Percentiles rank a stretch among this genome's conserved stretches.
Evolutionary conservation across 176 grass and related monocot genomes (phyloP).

Genomic region (Oropetium thomaeum): DNA sequence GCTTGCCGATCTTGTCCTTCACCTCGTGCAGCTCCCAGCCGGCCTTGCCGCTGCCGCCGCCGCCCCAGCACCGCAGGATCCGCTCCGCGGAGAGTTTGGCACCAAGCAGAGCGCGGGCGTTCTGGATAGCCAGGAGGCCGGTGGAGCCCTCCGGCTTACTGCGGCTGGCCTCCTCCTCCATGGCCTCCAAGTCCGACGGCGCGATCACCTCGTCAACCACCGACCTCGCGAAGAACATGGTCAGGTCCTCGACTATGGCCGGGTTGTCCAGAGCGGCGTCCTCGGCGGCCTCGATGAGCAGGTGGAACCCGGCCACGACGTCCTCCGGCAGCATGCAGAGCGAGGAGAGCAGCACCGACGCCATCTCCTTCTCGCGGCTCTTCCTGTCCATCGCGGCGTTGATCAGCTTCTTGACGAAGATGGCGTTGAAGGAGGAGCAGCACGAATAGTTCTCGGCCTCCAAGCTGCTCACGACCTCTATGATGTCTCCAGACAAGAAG

Average conservation of each 20-base stretch:
- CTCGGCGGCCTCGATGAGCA: constrained; percentile 62
- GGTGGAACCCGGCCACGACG: constrained; percentile 59
- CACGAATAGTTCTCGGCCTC: constrained; percentile 44
- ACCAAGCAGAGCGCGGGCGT: constrained; percentile 46
- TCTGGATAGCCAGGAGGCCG: constrained; percentile 41
- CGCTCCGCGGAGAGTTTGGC: constrained; percentile 67
- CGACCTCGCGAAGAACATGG: constrained; percentile 76
- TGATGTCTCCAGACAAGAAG: constrained; percentile 50
- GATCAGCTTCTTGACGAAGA: constrained; percentile 63
- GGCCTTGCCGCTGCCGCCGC: constrained; percentile 48
- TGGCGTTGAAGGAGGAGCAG: constrained; percentile 40
- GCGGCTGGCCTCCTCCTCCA: constrained; percentile 37
- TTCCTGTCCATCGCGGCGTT: constrained; percentile 73
- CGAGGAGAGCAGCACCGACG: constrained; percentile 63
- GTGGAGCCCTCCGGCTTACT: background rate
- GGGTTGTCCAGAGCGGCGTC: constrained; percentile 74
- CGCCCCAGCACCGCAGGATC: constrained; percentile 78
- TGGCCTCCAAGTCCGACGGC: constrained; percentile 53
- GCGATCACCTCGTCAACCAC: constrained; percentile 74
- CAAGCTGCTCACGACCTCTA: constrained; percentile 36
- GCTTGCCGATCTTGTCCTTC: constrained; percentile 65
- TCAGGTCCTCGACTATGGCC: constrained; percentile 57
- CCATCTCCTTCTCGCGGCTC: constrained; percentile 76
- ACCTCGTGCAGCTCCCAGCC: constrained; percentile 65
- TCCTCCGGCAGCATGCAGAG: constrained; percentile 59